Conservation (phyloP, 352 stramenopile species). For the Phytophthora citrophthora region DNA sequence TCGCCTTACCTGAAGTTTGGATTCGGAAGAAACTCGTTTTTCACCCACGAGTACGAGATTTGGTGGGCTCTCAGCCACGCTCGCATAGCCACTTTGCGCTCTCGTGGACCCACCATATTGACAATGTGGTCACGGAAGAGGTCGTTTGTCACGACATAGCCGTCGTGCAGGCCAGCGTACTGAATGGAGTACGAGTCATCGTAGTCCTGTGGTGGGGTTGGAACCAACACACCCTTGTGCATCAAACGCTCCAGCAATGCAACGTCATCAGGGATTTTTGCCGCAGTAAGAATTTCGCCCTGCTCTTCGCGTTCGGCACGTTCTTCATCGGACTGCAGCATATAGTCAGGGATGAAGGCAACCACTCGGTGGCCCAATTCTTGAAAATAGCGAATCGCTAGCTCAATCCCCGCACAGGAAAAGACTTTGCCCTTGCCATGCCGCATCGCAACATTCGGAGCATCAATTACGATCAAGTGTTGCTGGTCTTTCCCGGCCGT, state of each 20-base stretch:
- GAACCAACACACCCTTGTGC: conserved; percentile 73
- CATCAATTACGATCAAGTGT: conserved; percentile 72
- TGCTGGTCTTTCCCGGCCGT: conserved; percentile 26
- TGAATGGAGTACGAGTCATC: conserved; percentile 93
- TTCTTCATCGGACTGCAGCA: conserved; percentile 65
- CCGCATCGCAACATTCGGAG: conserved; percentile 83
- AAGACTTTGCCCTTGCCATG: conserved; percentile 80
- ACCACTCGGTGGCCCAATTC: conserved; percentile 75
- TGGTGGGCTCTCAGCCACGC: conserved; percentile 72
- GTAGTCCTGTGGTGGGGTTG: conserved; percentile 88
- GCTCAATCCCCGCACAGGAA: conserved; percentile 73
- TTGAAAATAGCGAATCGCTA: conserved; percentile 79
- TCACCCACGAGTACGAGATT: conserved; percentile 90
- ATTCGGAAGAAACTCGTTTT: conserved; percentile 89
- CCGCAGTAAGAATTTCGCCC: conserved; percentile 34
- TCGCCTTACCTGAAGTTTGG: conserved; percentile 72
- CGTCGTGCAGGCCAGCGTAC: conserved; percentile 77
- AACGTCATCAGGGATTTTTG: conserved; percentile 79
- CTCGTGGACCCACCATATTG: conserved; percentile 61
- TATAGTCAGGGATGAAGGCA: conserved; percentile 87
- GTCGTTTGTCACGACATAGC: conserved; percentile 89
- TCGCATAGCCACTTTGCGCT: conserved; percentile 68
- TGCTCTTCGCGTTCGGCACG: conserved; percentile 31
- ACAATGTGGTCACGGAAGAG: conserved; percentile 87
- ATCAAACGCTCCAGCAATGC: conserved; percentile 72